Percentiles rank a stretch among this genome's conserved stretches.
phyloP scores from a whole-genome alignment of 2,329 filamentous ascomycete genomes.

The Neofusicoccum parvum region DNA sequence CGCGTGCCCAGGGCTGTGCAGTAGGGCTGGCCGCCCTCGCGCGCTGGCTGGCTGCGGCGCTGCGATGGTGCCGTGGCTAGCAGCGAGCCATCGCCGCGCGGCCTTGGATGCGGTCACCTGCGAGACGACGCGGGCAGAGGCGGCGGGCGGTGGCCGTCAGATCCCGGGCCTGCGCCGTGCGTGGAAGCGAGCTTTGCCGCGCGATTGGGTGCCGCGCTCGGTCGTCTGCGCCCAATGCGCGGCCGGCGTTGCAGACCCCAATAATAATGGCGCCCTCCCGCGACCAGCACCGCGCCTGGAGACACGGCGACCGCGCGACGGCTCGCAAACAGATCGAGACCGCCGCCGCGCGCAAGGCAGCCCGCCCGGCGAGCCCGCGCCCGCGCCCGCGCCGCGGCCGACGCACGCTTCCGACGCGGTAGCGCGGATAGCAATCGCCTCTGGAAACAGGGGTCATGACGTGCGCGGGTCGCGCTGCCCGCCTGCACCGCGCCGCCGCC shows the following conservation, averaged over 20 bases:
- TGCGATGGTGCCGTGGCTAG: conserved; percentile 16
- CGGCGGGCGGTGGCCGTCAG: conserved; percentile 6
- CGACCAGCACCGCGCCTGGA: conserved; percentile 1
- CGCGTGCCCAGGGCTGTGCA: conserved; percentile 15
- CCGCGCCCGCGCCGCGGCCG: conserved; percentile 11
- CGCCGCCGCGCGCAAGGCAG: not conserved
- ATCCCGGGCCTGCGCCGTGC: not conserved
- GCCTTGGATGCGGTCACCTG: conserved; percentile 19
- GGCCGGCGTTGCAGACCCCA: conserved; percentile 16
- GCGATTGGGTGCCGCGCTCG: conserved; percentile 15
- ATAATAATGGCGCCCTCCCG: conserved; percentile 2
- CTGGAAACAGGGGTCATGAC: conserved; percentile 15
- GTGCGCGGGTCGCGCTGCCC: not conserved
- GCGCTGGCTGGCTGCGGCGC: conserved; percentile 12
- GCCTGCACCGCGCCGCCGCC: conserved; percentile 1
- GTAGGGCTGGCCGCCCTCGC: conserved; percentile 12
- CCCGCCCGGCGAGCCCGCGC: conserved; percentile 4
- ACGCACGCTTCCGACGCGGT: conserved; percentile 15
- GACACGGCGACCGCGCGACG: not conserved
- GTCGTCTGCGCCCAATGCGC: conserved; percentile 1
- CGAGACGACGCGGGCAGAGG: conserved; percentile 1
- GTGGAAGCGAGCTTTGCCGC: conserved; percentile 9
- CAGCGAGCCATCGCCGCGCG: conserved; percentile 18
- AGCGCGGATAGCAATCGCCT: conserved; percentile 19
- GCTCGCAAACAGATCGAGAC: conserved; percentile 9